Evolutionary conservation across 1,139 yeast species (phyloP).

Genomic region (Spathaspora sp.): DNA sequence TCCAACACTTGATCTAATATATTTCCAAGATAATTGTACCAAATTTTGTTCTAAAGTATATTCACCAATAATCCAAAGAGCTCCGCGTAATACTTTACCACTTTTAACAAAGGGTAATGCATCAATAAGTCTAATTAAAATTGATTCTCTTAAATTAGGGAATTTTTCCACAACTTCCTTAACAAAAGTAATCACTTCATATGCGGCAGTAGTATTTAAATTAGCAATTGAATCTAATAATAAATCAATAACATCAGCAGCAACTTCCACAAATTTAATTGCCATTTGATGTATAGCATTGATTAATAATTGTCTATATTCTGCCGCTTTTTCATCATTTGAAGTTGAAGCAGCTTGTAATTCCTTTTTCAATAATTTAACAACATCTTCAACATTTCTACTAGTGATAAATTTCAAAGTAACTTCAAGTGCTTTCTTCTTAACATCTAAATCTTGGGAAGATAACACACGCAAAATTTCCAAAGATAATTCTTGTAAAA

Average conservation of each 20-base stretch:
- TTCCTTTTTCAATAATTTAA: slow-evolving; percentile 88
- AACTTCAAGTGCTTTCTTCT: slow-evolving; percentile 82
- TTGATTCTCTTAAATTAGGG: slow-evolving; percentile 73
- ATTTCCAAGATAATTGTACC: slow-evolving; percentile 85
- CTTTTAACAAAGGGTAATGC: slow-evolving; percentile 72
- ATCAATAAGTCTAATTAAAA: slow-evolving; percentile 61
- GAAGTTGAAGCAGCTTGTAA: slow-evolving; percentile 67
- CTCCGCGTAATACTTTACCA: slow-evolving; percentile 90
- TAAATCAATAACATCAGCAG: slow-evolving; percentile 86
- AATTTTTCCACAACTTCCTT: slow-evolving; percentile 93
- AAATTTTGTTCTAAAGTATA: slow-evolving; percentile 72
- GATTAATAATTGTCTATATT: slow-evolving; percentile 86
- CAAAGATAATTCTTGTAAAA: slow-evolving; percentile 79
- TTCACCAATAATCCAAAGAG: slow-evolving; percentile 96
- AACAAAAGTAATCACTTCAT: slow-evolving; percentile 83
- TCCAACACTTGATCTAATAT: slow-evolving; percentile 79
- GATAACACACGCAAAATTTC: slow-evolving; percentile 84
- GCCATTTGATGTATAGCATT: slow-evolving; percentile 91
- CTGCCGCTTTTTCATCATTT: slow-evolving; percentile 75
- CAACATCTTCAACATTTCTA: slow-evolving; percentile 93
- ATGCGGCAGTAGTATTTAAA: slow-evolving; percentile 80
- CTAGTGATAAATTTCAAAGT: slow-evolving; percentile 76
- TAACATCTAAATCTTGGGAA: slow-evolving; percentile 88
- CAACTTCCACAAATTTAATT: slow-evolving; percentile 83
- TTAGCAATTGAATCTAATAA: slow-evolving; percentile 85